Conservation (phyloP, 306 rosid species). For the Lathyrus tuberosus region DNA sequence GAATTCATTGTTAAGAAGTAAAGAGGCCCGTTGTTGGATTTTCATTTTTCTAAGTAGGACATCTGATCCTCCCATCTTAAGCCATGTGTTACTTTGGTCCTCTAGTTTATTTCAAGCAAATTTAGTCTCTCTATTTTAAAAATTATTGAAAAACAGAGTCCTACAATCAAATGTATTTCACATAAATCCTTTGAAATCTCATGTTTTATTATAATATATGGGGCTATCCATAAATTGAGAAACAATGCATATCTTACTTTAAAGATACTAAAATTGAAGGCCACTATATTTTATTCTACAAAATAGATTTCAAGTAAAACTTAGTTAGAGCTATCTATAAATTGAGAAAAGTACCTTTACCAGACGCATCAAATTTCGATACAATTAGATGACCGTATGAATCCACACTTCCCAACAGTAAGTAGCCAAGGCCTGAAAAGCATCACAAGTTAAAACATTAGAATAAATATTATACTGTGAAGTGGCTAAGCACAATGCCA, state of each 20-base stretch:
- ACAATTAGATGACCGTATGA: slow-evolving; percentile 86
- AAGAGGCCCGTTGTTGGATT: too few relatives aligned
- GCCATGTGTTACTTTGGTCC: too few relatives aligned
- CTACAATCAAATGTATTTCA: too few relatives aligned
- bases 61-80: too few relatives aligned
- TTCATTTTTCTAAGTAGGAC: too few relatives aligned
- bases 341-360: slow-evolving; percentile 55
- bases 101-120: too few relatives aligned
- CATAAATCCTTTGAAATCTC: too few relatives aligned
- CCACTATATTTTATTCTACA: background rate
- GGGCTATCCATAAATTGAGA: slow-evolving; percentile 5
- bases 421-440: slow-evolving; percentile 61
- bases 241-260: background rate
- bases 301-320: slow-evolving; percentile 16
- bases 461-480: slow-evolving; percentile 3
- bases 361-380: slow-evolving; percentile 69
- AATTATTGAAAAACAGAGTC: too few relatives aligned
- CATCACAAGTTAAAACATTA: slow-evolving; percentile 27
- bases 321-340: background rate
- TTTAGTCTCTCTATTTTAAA: too few relatives aligned
- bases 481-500: slow-evolving; percentile 4
- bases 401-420: slow-evolving; percentile 87
- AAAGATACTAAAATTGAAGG: background rate
- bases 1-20: too few relatives aligned
- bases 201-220: too few relatives aligned